Evolutionary conservation across 305 asterid species (phyloP), one percentile per base, ranked within the genome.

Genomic region (Fraxinus dipetala): DNA sequence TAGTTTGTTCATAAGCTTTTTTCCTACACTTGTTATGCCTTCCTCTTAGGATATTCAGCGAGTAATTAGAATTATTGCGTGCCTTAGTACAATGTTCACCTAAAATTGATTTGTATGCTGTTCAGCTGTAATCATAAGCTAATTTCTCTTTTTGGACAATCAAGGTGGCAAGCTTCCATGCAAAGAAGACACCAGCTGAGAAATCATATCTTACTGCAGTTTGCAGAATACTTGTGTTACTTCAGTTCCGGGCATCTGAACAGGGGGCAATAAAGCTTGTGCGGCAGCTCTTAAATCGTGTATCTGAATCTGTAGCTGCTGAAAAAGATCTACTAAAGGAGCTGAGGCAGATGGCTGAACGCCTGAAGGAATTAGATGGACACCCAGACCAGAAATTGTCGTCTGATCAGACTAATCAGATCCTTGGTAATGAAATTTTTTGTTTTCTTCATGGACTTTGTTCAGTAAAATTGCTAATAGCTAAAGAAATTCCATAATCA

Each of bases 151-250:
- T 80, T 51, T 72, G 86, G 72, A 7, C 80, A 67, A 22, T 86
- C 70, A 80, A 96, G 99, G 91, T 93, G 79, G 88, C 89, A 36
- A 89, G 91, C 83, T 92, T 92, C 85, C 88, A 79, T 63, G 84
- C 82, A 70, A 96, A 90, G 92, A 94, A 94, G 87, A 88, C 97
- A 67, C 93, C 95, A 30, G 96, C 98, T 34, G 98, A 90, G 87
- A 96, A 91, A 88, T 81, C 98, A 67, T 96, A 92, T 67, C 51
- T 90, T 61, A 90, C 93, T 78, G 97, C 97, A 78, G 90, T 96
- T 54, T 93, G 94, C 81, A 89, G 84, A 89, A 83, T 87, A 83
- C 95, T 96, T 5, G 89, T 84, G 81, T 82, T 91, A 90, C 94
- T 96, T 77, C 88, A 90, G 51, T 94, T 92, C 81, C 88, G 95